phyloP scores from a whole-genome alignment of 345 rosid species.

The Salix caprea region DNA sequence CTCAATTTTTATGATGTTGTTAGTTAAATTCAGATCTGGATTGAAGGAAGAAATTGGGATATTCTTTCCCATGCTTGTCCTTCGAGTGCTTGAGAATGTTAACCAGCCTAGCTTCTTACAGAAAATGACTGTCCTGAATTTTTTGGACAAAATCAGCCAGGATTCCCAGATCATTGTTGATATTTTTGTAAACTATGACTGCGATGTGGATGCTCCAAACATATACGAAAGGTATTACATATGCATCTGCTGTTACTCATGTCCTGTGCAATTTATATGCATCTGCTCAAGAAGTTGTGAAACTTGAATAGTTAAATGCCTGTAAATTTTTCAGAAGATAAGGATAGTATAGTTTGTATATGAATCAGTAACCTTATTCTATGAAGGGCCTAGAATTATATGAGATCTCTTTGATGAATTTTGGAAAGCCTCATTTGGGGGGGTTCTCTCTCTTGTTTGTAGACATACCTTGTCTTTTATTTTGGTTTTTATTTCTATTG shows the following conservation, averaged over 20 bases:
- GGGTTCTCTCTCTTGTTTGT: background rate
- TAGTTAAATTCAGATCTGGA: conserved; percentile 76
- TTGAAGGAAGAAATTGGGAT: conserved; percentile 89
- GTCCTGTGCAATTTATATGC: background rate
- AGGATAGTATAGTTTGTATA: background rate
- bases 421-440: background rate
- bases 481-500: background rate
- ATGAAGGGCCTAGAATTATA: background rate
- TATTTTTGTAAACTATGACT: conserved; percentile 91
- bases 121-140: conserved; percentile 88
- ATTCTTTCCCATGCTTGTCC: conserved; percentile 92
- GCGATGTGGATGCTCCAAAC: conserved; percentile 92
- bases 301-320: background rate
- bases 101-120: conserved; percentile 96
- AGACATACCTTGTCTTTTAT: background rate
- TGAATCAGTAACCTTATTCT: background rate
- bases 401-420: background rate
- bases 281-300: background rate
- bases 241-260: background rate
- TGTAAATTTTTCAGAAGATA: background rate
- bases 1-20: conserved; percentile 68
- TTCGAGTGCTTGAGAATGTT: conserved; percentile 92
- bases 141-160: conserved; percentile 71
- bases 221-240: conserved; percentile 82
- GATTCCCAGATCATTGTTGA: conserved; percentile 81